These are phyloP conservation scores for Vaccinium darrowii DNA, from an alignment of 148 eudicot genomes.

Conservation along the genomic window DNA sequence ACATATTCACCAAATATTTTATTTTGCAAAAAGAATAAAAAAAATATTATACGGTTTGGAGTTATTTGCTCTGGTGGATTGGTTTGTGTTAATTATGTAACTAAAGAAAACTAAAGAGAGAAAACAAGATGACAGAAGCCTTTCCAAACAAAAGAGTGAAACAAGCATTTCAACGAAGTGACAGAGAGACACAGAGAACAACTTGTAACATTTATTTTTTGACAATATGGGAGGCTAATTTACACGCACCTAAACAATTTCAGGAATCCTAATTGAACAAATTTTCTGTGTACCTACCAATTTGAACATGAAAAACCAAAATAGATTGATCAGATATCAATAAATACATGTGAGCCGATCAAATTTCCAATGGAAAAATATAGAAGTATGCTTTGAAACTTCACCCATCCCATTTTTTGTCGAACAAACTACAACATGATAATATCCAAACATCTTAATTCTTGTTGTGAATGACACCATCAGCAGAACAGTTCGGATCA, in stretches of 20 bases:
- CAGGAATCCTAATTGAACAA: not conserved
- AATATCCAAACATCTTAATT: not conserved
- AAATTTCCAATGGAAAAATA: not conserved
- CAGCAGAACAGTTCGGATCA: not conserved
- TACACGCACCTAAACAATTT: not conserved
- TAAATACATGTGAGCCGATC: not conserved
- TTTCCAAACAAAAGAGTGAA: not conserved
- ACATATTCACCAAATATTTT: no score
- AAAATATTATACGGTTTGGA: no score
- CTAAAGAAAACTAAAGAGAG: no score
- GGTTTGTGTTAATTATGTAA: no score
- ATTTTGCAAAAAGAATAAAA: no score
- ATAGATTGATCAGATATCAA: not conserved
- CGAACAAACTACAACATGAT: not conserved
- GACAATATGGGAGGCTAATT: not conserved
- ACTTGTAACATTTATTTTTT: not conserved
- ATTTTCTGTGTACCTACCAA: not conserved
- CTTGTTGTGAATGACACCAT: not conserved
- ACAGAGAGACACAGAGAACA: not conserved
- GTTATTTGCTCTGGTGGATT: no score
- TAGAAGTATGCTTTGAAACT: not conserved
- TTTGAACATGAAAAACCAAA: not conserved
- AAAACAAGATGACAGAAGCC: no score
- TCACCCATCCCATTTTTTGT: not conserved
- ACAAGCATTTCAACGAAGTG: not conserved